Evolutionary conservation across 2,329 filamentous ascomycete species (phyloP), one percentile per base, ranked within the genome.

Genomic region (Fusarium verticillioides): DNA sequence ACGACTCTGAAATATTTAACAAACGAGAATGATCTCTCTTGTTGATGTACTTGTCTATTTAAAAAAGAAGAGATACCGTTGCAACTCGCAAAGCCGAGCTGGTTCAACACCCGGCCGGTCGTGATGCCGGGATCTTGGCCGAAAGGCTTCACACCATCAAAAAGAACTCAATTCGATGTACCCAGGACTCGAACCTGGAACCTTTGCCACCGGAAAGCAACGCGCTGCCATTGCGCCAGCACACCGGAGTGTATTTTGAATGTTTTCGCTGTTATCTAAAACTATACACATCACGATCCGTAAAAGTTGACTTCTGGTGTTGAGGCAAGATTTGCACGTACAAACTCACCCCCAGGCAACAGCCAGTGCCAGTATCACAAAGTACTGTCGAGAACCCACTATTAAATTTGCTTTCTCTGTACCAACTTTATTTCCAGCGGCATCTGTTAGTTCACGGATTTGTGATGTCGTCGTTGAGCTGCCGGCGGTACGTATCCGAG

Each of bases 161-260:
- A 26, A 26, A 26, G 26, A 26, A 26, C 26, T 26, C 26, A 26
- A 4, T 5, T 26, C 26, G 26, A 26, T 4, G 4, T 5, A 26
- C 26, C 26, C 77, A 79, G 78, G 79, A 79, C 77, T 81, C 79
- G 79, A 81, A 80, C 79, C 79, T 79, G 75, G 72, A 81, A 57
- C 78, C 77, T 81, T 78, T 75, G 75, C 79, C 79, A 80, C 79
- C 79, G 78, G 79, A 81, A 80, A 79, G 78, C 76, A 77, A 79
- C 76, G 75, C 77, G 56, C 73, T 76, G 26, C 77, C 75, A 78
- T 79, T 79, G 71, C 61, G 76, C 72, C 52, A 79, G 30, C 34
- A 21, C 57, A n/a, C 43, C 60, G 3, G 21, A 16, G 5, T 0
- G 13, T 16, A 7, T 9, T 26, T 21, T 19, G 13, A 5, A 19